A percentile compares a stretch with the other conserved stretches of the same genome.
Evolutionary conservation across 768 basidiomycete genomes (phyloP).

Genomic region (Calocera cornea): DNA sequence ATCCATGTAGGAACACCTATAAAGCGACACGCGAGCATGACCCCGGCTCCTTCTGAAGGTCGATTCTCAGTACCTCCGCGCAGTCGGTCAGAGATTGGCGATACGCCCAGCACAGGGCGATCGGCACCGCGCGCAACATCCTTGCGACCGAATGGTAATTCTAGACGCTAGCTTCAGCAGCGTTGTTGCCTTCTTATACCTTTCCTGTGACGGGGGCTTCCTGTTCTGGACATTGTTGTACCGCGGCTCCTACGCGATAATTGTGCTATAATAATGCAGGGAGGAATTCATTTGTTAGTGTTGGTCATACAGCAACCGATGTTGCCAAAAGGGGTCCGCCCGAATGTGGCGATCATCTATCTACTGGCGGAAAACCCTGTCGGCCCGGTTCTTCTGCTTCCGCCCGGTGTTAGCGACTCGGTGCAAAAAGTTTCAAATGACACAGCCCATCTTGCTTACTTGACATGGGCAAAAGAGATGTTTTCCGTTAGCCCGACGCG

Average conservation of each 20-base stretch:
- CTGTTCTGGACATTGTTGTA: not conserved
- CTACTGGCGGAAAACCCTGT: no score
- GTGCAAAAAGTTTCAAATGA: no score
- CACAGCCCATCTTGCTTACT: no score
- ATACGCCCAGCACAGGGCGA: not conserved
- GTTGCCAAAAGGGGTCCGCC: no score
- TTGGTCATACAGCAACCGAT: no score
- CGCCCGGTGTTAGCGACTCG: no score
- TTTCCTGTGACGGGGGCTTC: not conserved
- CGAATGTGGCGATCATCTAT: no score
- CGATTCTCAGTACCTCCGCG: not conserved
- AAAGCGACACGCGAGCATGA: not conserved
- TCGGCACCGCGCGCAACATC: not conserved
- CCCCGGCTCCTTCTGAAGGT: not conserved
- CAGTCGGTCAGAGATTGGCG: not conserved
- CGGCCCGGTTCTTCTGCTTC: no score
- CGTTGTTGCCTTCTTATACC: not conserved
- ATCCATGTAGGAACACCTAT: not conserved
- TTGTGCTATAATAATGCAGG: no score
- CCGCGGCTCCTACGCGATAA: no score
- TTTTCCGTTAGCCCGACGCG: conserved; percentile 50
- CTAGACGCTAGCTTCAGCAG: not conserved
- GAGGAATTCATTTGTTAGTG: no score
- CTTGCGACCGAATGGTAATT: not conserved
- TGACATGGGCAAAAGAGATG: not conserved